phyloP scores from a whole-genome alignment of 23 red algal species.

The Gracilaria domingensis region DNA sequence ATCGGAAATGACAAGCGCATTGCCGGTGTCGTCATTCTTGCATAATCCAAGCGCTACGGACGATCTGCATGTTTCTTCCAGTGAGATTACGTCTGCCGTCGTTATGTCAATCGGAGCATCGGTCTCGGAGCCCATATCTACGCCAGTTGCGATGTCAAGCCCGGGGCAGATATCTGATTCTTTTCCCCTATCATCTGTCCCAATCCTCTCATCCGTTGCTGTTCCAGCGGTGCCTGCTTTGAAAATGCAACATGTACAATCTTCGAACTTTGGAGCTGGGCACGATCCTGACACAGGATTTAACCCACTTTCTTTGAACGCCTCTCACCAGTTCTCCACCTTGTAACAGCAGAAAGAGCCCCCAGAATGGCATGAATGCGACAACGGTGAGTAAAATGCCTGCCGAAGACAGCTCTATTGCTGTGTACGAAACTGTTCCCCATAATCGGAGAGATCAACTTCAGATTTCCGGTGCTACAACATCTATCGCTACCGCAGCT shows the following conservation, averaged over 20 bases:
- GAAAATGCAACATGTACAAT: neutral
- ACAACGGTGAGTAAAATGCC: neutral
- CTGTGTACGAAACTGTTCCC: neutral
- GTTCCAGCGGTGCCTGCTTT: conserved; percentile 28
- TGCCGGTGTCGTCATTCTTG: neutral
- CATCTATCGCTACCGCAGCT: neutral
- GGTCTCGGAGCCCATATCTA: conserved; percentile 3
- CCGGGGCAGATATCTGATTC: neutral
- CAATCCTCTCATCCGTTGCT: conserved; percentile 23
- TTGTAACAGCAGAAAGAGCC: conserved; percentile 5
- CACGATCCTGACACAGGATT: conserved; percentile 18
- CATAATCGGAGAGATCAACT: neutral
- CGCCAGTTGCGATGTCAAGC: conserved; percentile 9
- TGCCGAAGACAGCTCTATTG: neutral
- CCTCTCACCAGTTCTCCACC: conserved; percentile 8
- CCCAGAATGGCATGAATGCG: neutral
- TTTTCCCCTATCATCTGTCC: conserved; percentile 10
- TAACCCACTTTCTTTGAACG: neutral
- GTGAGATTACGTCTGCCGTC: neutral
- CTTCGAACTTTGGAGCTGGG: neutral
- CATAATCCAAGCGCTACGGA: neutral
- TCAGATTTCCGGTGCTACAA: neutral
- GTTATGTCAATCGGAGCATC: conserved; percentile 3
- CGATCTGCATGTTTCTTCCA: conserved; percentile 3
- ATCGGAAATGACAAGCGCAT: neutral